Percentiles rank a stretch among this genome's conserved stretches.
These are phyloP conservation scores for Backusella tarrabulga DNA, from an alignment of 192 early-diverging fungal genomes.

Conservation along the genomic window DNA sequence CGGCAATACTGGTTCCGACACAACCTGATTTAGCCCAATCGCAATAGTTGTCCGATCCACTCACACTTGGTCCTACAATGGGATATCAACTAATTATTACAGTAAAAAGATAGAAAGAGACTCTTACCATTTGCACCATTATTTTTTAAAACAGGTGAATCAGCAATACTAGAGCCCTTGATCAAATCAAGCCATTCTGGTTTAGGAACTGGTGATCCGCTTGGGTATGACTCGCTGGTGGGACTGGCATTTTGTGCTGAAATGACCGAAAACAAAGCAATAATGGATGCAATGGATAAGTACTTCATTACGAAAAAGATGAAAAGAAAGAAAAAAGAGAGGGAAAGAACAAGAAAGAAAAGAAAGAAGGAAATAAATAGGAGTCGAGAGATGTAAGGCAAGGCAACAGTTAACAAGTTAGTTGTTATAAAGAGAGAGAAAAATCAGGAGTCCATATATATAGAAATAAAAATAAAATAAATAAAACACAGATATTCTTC, in stretches of 20 bases:
- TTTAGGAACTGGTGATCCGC: conserved; percentile 34
- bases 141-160: conserved; percentile 39
- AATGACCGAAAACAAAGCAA: not conserved
- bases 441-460: not conserved
- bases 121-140: conserved; percentile 24
- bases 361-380: not conserved
- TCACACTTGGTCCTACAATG: conserved; percentile 12
- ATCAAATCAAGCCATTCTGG: conserved; percentile 43
- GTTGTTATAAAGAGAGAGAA: not conserved
- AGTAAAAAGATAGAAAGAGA: too few species aligned
- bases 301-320: not conserved
- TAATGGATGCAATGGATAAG: not conserved
- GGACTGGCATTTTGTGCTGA: not conserved
- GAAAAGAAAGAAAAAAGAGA: not conserved
- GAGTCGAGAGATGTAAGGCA: not conserved
- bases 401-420: not conserved
- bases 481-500: not conserved
- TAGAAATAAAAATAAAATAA: not conserved
- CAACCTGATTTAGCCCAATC: conserved; percentile 55
- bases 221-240: conserved; percentile 35
- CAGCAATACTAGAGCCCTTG: conserved; percentile 36
- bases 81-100: too few species aligned
- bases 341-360: not conserved
- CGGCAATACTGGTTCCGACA: conserved; percentile 30
- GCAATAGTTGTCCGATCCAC: conserved; percentile 35